These are phyloP conservation scores for Candida khao-thaluensis DNA, from an alignment of 805 yeast genomes.

Conservation along the genomic window DNA sequence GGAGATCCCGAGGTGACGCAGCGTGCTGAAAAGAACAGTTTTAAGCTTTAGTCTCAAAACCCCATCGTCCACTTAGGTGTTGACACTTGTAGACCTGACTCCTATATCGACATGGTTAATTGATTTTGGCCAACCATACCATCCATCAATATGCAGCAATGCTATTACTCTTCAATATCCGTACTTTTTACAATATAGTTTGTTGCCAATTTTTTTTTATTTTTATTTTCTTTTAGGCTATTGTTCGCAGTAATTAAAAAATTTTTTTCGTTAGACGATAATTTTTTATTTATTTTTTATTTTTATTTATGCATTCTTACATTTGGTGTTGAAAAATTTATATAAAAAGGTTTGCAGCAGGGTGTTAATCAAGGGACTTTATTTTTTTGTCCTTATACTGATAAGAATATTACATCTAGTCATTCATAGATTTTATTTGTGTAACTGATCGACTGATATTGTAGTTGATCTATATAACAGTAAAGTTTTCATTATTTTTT, in stretches of 20 bases:
- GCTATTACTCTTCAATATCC: too few relatives aligned
- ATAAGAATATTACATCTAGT: not conserved
- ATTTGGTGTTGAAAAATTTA: conserved; percentile 6
- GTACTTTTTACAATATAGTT: too few relatives aligned
- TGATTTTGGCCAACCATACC: too few relatives aligned
- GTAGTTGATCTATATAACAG: conserved; percentile 3
- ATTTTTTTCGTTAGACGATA: conserved; percentile 6
- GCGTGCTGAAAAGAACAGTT: too few relatives aligned
- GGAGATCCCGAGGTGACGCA: too few relatives aligned
- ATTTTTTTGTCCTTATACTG: conserved; percentile 1
- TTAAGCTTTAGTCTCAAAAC: too few relatives aligned
- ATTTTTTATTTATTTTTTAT: conserved; percentile 1
- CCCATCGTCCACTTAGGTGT: too few relatives aligned
- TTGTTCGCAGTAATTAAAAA: not conserved
- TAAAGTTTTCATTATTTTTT: not conserved
- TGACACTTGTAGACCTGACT: too few relatives aligned
- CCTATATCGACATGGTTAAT: too few relatives aligned
- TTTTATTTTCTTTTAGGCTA: conserved; percentile 1
- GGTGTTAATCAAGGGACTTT: conserved; percentile 3
- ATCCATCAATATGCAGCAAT: too few relatives aligned
- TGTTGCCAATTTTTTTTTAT: conserved; percentile 1
- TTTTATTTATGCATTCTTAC: not conserved
- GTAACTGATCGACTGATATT: not conserved
- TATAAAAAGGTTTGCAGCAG: conserved; percentile 6
- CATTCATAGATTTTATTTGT: not conserved